Base-by-base conservation (phyloP, 345 rosid genomes). In the Pugionium dolabratum region DNA sequence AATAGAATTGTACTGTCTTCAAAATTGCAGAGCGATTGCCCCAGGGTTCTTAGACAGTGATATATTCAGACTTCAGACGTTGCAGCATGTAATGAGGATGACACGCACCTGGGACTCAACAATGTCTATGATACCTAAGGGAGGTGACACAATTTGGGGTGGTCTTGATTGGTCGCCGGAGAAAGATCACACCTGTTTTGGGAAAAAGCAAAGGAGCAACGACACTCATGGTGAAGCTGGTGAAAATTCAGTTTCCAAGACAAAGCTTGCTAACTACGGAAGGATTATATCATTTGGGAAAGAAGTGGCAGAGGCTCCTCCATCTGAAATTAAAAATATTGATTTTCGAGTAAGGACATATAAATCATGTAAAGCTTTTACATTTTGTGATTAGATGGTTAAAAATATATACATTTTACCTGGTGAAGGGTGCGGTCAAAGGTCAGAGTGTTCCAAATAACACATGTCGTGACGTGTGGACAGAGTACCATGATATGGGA, bases 141-240 rank as follows among this genome's bases (percentile, higher is more conserved):
- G 99, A 32, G 99, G 99, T 65, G 88, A 85, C 61, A 88, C 88
- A 25, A 84, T 94, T 49, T 94, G 99, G 99, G 99, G 99, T 60
- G 89, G 79, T 80, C 82, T 88, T 65, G 93, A 90, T 58, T 84
- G 97, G 97, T 79, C 99, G 6, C 97, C 97, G 1, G 99, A 94
- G 79, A 89, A 85, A 65, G 85, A 75, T 49, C 80, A 78, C 73
- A 11, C 31, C 28, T 84, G 85, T 57, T 50, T 53, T 36, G 81
- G 63, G 72, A 83, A 60, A 51, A 75, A 73, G 73, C 81, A 78
- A 71, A 77, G 26, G 59, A 79, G 27, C 70, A 83, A 84, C 57
- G 84, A 67, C 33, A 71, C 87, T 26, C 70, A 65, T 10, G 70
- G 78, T 18, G 18, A 18, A 18, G 18, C 18, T 18, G 18, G 18